Base-by-base conservation (phyloP, 2,329 filamentous ascomycete species). In the Seiridium cupressi region DNA sequence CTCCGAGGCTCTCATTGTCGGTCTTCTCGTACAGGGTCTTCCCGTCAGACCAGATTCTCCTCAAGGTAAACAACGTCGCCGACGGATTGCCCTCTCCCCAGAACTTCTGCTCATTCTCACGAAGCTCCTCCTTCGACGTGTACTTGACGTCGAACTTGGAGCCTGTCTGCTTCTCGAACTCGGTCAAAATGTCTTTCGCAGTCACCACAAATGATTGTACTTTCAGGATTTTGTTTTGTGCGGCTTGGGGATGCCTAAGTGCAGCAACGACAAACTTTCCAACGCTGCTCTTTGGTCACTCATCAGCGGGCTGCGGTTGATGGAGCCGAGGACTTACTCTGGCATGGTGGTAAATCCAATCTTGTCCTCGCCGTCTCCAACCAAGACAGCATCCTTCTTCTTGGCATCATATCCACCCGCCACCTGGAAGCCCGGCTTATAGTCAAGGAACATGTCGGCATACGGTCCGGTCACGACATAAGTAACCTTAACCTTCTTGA, bases 161-260 rank as follows among this genome's bases (percentile, higher is more conserved):
- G 3, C 81, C 83, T 0, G 85, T 88, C 72, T 91, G 88, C 64
- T 78, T 84, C 74, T 91, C 86, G 66, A 88, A 90, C 69, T 90
- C 88, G n/a, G 78, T 78, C 26, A 90, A 69, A 26, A 91, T 86
- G 34, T 85, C 74, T 7, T 83, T 79, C 0, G 87, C 84, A 0
- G 86, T 90, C 2, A 84, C 81, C 0, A 88, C 87, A 64, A 91
- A 92, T 0, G 89, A 91, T 68, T 91, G 89, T 1, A 92, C 86
- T 60, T 85, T 88, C 40, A 92, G 73, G 0, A 84, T 81, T 57
- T 82, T 81, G 63, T 84, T 84, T 40, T 78, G 78, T 0, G 84
- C 78, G 5, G 73, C 77, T 8, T 81, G 72, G 3, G 85, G 84
- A 60, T 87, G 83, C 13, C 77, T 78, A 11, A 92, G 78, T 0